Evolutionary conservation across 2,329 filamentous ascomycete species (phyloP).

Genomic region (Cryphonectria japonica): DNA sequence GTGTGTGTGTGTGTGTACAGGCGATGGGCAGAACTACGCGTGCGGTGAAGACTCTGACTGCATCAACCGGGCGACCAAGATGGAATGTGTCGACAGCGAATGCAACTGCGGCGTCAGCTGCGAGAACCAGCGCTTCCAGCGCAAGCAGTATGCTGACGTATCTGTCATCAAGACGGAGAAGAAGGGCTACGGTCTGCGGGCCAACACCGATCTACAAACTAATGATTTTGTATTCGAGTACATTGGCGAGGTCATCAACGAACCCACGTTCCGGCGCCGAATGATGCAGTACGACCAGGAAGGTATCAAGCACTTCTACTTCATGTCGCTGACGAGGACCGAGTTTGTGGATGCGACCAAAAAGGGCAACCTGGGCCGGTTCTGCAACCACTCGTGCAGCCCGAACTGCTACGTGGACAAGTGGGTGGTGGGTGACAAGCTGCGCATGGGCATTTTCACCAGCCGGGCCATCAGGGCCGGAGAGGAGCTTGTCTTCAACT

Average conservation of each 20-base stretch:
- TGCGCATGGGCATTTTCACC: slow-evolving; percentile 99
- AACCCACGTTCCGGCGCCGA: slow-evolving; percentile 83
- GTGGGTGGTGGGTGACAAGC: slow-evolving; percentile 96
- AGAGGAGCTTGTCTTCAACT: slow-evolving; percentile 98
- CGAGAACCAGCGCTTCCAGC: slow-evolving; percentile 94
- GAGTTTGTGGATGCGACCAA: slow-evolving; percentile 98
- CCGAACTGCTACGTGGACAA: slow-evolving; percentile 99
- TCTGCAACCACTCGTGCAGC: slow-evolving; percentile 99
- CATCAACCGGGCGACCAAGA: slow-evolving; percentile 97
- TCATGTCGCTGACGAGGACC: slow-evolving; percentile 96
- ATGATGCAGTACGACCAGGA: slow-evolving; percentile 94
- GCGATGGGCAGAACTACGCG: slow-evolving; percentile 72
- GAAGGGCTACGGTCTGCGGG: slow-evolving; percentile 91
- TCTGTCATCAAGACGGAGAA: slow-evolving; percentile 97
- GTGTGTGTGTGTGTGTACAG: slow-evolving; percentile 43
- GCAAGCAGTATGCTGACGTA: slow-evolving; percentile 85
- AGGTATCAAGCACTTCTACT: slow-evolving; percentile 99
- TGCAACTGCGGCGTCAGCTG: slow-evolving; percentile 87
- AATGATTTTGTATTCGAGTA: slow-evolving; percentile 98
- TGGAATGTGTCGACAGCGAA: slow-evolving; percentile 84
- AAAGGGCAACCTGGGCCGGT: slow-evolving; percentile 92
- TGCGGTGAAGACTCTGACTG: slow-evolving; percentile 97
- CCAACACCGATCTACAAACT: slow-evolving; percentile 74
- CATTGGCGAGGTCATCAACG: slow-evolving; percentile 96
- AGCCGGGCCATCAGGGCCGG: slow-evolving; percentile 81